Conservation (phyloP, 2,329 filamentous ascomycete genomes). For the Venturiaceae sp. region DNA sequence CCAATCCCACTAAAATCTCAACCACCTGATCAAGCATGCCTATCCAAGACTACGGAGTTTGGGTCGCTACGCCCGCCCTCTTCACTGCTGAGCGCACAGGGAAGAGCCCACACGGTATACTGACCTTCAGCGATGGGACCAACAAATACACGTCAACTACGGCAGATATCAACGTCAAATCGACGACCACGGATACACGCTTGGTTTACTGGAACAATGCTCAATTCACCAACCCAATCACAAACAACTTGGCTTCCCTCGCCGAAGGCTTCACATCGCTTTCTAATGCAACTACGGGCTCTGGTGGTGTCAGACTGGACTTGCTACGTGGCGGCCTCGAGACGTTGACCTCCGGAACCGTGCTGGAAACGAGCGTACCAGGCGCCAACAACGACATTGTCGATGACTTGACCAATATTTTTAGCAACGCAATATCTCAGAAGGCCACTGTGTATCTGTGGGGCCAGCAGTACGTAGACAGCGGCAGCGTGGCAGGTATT, state of each 20-base stretch:
- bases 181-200: background rate
- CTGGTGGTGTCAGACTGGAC: too few relatives aligned
- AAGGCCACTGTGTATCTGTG: too few relatives aligned
- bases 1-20: background rate
- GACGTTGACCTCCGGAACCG: too few relatives aligned
- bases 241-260: background rate
- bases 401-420: too few relatives aligned
- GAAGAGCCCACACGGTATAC: background rate
- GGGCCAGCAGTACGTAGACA: too few relatives aligned
- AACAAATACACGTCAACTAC: background rate
- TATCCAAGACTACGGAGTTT: background rate
- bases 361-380: too few relatives aligned
- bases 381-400: too few relatives aligned
- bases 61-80: background rate
- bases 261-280: background rate
- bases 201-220: background rate
- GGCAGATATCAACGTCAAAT: background rate
- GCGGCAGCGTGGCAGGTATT: too few relatives aligned
- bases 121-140: background rate
- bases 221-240: background rate
- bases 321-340: too few relatives aligned
- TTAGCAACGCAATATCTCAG: too few relatives aligned
- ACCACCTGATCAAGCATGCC: background rate
- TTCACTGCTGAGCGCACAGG: background rate
- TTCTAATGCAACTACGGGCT: too few relatives aligned